phyloP scores from a whole-genome alignment of 768 basidiomycete genomes.

The Serendipita sp. region DNA sequence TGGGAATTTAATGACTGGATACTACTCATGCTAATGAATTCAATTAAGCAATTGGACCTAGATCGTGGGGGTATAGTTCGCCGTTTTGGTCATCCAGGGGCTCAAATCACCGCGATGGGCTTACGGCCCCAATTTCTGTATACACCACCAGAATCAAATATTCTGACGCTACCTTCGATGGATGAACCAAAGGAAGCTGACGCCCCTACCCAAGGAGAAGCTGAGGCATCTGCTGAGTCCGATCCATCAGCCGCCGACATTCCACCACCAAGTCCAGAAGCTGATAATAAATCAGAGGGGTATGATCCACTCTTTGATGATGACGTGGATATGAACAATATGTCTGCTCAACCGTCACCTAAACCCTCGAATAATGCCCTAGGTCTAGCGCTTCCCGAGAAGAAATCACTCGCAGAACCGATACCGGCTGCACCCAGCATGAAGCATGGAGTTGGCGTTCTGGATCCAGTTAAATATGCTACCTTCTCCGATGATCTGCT shows the following conservation, averaged over 20 bases:
- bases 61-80: conserved; percentile 72
- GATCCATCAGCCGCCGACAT: neutral
- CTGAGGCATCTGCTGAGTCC: neutral
- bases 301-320: conserved; percentile 2
- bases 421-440: neutral
- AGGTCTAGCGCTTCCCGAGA: neutral
- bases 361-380: conserved; percentile 8
- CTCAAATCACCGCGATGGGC: conserved; percentile 69
- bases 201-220: neutral
- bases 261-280: neutral
- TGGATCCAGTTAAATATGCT: conserved; percentile 43
- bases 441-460: conserved; percentile 50
- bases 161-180: conserved; percentile 16
- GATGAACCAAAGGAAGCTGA: neutral
- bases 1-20: conserved; percentile 26
- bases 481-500: conserved; percentile 67
- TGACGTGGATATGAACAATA: neutral
- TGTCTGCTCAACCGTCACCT: neutral
- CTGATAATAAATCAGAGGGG: neutral
- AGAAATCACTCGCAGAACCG: no score
- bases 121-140: conserved; percentile 41
- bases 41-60: conserved; percentile 85
- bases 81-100: conserved; percentile 63
- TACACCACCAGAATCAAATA: conserved; percentile 18
- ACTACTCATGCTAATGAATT: neutral